Percentiles rank a stretch among this genome's conserved stretches.
These are phyloP conservation scores for Heritiera fomes DNA, from an alignment of 345 rosid species.

Conservation along the genomic window DNA sequence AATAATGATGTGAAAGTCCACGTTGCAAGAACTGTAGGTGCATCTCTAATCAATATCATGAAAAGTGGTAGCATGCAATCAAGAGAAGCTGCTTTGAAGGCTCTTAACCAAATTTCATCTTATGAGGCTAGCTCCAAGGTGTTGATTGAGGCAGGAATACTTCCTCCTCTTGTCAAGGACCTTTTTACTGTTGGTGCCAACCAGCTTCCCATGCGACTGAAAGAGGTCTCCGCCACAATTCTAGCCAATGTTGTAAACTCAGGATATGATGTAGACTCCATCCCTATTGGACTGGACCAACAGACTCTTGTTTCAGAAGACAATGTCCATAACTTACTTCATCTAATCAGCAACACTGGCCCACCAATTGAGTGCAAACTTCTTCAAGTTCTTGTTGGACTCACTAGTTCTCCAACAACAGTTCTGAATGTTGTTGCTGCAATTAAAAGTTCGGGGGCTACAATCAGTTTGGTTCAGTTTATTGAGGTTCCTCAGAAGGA, in stretches of 20 bases:
- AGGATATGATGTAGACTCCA: conserved; percentile 69
- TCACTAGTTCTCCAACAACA: conserved; percentile 64
- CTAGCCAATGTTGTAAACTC: conserved; percentile 85
- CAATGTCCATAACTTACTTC: conserved; percentile 73
- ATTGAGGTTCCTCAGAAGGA: conserved; percentile 79
- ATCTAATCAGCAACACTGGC: conserved; percentile 91
- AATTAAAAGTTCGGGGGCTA: conserved; percentile 89
- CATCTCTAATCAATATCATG: conserved; percentile 77
- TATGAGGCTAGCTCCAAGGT: conserved; percentile 79
- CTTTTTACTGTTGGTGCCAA: conserved; percentile 73
- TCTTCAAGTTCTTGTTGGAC: conserved; percentile 92
- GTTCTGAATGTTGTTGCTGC: conserved; percentile 79
- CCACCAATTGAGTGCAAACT: conserved; percentile 94
- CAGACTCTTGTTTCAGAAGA: conserved; percentile 88
- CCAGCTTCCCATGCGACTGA: conserved; percentile 82
- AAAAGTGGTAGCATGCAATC: conserved; percentile 60
- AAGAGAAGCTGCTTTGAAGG: conserved; percentile 83
- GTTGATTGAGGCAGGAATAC: conserved; percentile 76
- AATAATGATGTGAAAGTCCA: conserved; percentile 72
- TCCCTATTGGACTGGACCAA: conserved; percentile 67
- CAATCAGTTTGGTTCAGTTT: conserved; percentile 91
- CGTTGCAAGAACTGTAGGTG: conserved; percentile 79
- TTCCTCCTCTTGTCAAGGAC: conserved; percentile 86
- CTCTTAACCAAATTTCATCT: conserved; percentile 82
- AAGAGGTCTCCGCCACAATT: conserved; percentile 91